These are phyloP conservation scores for Eucalyptus pauciflora DNA, from an alignment of 345 rosid species.

Conservation along the genomic window DNA sequence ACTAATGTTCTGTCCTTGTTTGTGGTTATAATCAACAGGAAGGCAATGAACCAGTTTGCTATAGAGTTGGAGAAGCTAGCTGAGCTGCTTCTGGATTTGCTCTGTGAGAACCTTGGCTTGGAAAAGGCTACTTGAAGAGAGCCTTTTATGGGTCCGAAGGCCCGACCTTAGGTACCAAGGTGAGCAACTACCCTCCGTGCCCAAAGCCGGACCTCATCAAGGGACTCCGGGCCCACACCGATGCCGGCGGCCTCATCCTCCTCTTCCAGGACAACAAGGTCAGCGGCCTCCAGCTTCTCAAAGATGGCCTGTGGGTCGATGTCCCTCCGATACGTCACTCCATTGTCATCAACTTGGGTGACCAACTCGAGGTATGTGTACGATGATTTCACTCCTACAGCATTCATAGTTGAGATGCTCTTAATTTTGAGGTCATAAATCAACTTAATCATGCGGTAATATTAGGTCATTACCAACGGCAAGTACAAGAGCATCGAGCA, in stretches of 20 bases:
- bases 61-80: conserved; percentile 61
- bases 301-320: conserved; percentile 77
- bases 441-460: not conserved
- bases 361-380: conserved; percentile 65
- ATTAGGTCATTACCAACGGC: conserved; percentile 76
- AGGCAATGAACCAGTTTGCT: conserved; percentile 65
- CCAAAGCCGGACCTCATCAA: conserved; percentile 82
- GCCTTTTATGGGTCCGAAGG: conserved; percentile 53
- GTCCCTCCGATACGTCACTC: conserved; percentile 94
- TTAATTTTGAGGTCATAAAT: not conserved
- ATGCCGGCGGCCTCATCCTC: conserved; percentile 87
- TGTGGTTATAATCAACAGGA: conserved; percentile 13
- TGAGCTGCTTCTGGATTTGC: conserved; percentile 60
- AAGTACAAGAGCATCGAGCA: conserved; percentile 83
- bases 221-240: conserved; percentile 92
- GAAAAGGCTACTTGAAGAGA: conserved; percentile 67
- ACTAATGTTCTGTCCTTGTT: not conserved
- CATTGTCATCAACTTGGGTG: conserved; percentile 86
- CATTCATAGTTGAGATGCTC: not conserved
- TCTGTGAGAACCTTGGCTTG: conserved; percentile 79
- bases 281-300: conserved; percentile 92
- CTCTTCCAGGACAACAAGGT: conserved; percentile 84
- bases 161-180: conserved; percentile 86
- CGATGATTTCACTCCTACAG: no score
- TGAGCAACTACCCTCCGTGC: conserved; percentile 92